Conservation (phyloP, 208 protist species). For the Trypanosoma boissoni region DNA sequence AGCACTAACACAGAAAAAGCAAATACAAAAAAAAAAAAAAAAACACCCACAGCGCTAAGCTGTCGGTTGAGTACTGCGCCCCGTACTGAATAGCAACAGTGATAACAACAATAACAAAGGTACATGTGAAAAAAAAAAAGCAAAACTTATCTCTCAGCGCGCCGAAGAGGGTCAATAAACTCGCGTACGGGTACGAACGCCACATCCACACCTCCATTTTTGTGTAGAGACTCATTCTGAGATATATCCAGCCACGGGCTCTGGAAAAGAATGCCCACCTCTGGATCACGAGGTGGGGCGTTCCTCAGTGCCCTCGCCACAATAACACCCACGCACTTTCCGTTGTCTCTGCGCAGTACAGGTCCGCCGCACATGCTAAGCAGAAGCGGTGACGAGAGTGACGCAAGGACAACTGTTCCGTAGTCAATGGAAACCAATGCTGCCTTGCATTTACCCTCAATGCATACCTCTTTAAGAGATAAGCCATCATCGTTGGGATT, state of each 20-base stretch:
- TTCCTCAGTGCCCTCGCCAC: slow-evolving; percentile 65
- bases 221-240: slow-evolving; percentile 53
- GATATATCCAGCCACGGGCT: slow-evolving; percentile 82
- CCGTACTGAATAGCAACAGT: slow-evolving; percentile 16
- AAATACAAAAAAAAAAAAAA: slow-evolving; percentile 13
- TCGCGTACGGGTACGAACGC: slow-evolving; percentile 81
- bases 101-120: slow-evolving; percentile 16
- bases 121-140: slow-evolving; percentile 11
- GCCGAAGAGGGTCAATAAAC: slow-evolving; percentile 63
- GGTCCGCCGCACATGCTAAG: slow-evolving; percentile 85
- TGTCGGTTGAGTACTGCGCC: no score
- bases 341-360: slow-evolving; percentile 70
- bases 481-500: slow-evolving; percentile 84
- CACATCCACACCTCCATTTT: slow-evolving; percentile 47
- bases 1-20: no score
- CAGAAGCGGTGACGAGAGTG: slow-evolving; percentile 35
- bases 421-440: slow-evolving; percentile 80
- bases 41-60: slow-evolving; percentile 25
- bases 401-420: slow-evolving; percentile 75
- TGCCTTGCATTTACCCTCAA: slow-evolving; percentile 63
- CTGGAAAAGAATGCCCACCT: slow-evolving; percentile 42
- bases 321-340: slow-evolving; percentile 84
- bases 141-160: slow-evolving; percentile 37
- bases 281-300: slow-evolving; percentile 50
- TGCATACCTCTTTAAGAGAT: slow-evolving; percentile 28